A percentile compares a stretch with the other conserved stretches of the same genome.
Conservation (phyloP, 2,329 filamentous ascomycete genomes). For the Fusarium illudens region DNA sequence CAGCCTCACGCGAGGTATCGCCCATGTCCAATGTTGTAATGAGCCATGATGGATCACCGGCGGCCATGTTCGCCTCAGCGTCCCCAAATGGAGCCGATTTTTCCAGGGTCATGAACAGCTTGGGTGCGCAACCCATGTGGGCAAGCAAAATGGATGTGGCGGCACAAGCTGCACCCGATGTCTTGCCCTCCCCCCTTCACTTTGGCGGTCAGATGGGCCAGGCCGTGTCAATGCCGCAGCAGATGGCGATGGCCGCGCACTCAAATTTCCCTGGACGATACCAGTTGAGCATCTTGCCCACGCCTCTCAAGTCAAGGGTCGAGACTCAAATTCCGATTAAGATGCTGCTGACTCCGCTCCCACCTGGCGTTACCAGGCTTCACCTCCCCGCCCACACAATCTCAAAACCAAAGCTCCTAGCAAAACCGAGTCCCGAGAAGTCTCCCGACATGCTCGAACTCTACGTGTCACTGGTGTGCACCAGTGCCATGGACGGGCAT, state of each 20-base stretch:
- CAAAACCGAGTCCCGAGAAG: conserved; percentile 72
- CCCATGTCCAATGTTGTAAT: conserved; percentile 61
- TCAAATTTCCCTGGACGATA: conserved; percentile 49
- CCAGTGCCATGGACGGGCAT: conserved; percentile 85
- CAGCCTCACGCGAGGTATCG: conserved; percentile 62
- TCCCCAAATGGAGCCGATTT: conserved; percentile 56
- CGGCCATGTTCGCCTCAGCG: conserved; percentile 57
- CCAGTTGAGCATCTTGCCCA: conserved; percentile 69
- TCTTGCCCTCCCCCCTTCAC: conserved; percentile 37
- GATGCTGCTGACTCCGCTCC: conserved; percentile 79
- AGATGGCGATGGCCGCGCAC: conserved; percentile 40
- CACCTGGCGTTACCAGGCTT: conserved; percentile 77
- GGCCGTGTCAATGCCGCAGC: conserved; percentile 45
- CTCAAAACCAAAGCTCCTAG: conserved; percentile 89
- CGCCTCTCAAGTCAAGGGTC: conserved; percentile 84
- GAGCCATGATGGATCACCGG: conserved; percentile 63
- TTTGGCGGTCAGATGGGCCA: conserved; percentile 42
- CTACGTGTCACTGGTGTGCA: conserved; percentile 85
- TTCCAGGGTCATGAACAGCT: conserved; percentile 42
- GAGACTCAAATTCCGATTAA: conserved; percentile 96
- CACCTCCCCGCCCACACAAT: conserved; percentile 91
- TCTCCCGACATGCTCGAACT: conserved; percentile 81
- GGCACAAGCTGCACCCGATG: conserved; percentile 36
- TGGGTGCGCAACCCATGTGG: conserved; percentile 48
- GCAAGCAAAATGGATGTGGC: conserved; percentile 42